These are phyloP conservation scores for Sanghuangporus weigelae DNA, from an alignment of 1,284 basidiomycete species.

Conservation along the genomic window DNA sequence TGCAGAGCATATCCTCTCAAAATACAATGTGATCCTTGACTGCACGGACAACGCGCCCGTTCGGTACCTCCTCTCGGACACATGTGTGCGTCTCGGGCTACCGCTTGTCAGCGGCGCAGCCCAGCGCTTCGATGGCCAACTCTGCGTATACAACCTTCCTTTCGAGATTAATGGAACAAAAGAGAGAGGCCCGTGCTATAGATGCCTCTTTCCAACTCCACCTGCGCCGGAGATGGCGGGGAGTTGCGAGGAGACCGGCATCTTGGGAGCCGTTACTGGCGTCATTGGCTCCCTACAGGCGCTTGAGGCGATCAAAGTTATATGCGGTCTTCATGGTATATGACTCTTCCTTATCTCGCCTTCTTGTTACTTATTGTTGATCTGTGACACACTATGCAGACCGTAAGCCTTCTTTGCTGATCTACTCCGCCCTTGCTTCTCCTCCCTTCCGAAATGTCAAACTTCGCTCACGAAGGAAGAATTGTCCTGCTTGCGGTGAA, in stretches of 20 bases:
- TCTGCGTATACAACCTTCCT: slow-evolving; percentile 73
- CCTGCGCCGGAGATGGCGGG: slow-evolving; percentile 59
- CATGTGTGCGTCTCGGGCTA: slow-evolving; percentile 66
- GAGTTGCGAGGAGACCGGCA: slow-evolving; percentile 87
- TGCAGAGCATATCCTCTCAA: slow-evolving; percentile 51
- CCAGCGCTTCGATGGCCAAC: slow-evolving; percentile 87
- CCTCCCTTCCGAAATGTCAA: slow-evolving; percentile 82
- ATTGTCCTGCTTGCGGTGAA: slow-evolving; percentile 59
- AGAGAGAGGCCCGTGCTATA: slow-evolving; percentile 81
- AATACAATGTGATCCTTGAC: slow-evolving; percentile 82
- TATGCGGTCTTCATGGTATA: slow-evolving; percentile 70
- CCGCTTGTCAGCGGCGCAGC: slow-evolving; percentile 93
- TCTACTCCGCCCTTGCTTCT: slow-evolving; percentile 67
- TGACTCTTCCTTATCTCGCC: slow-evolving; percentile 14
- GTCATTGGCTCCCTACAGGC: slow-evolving; percentile 92
- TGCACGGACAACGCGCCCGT: slow-evolving; percentile 94
- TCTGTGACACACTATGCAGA: slow-evolving; percentile 34
- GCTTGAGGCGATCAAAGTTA: slow-evolving; percentile 80
- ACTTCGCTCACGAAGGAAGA: slow-evolving; percentile 59
- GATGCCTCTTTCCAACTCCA: slow-evolving; percentile 86
- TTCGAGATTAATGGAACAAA: not conserved
- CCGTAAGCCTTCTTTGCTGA: slow-evolving; percentile 53
- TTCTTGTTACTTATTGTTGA: not conserved
- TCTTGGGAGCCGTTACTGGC: slow-evolving; percentile 88
- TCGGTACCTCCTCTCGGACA: slow-evolving; percentile 92